These are phyloP conservation scores for Castanea sativa DNA, from an alignment of 306 rosid genomes.

Conservation along the genomic window DNA sequence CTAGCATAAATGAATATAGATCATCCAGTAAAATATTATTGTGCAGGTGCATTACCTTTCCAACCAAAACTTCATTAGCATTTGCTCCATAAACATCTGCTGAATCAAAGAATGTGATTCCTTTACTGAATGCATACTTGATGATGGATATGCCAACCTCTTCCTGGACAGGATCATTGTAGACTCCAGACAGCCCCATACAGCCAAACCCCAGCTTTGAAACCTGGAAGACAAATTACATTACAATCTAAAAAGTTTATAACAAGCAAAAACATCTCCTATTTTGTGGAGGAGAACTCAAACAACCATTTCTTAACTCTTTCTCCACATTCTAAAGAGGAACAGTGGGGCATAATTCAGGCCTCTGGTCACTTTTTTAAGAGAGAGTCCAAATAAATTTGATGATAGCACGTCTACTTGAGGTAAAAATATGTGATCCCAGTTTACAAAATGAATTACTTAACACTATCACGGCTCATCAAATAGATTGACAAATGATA, in stretches of 20 bases:
- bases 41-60: slow-evolving; percentile 46
- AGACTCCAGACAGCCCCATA: slow-evolving; percentile 52
- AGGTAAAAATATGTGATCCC: background rate
- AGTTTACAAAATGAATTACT: background rate
- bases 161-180: slow-evolving; percentile 52
- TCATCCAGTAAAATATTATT: background rate
- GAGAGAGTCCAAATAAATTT: background rate
- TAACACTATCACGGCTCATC: background rate
- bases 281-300: background rate
- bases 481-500: background rate
- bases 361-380: background rate
- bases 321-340: background rate
- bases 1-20: background rate
- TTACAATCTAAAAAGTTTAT: background rate
- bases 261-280: background rate
- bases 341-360: background rate
- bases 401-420: background rate
- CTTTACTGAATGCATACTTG: slow-evolving; percentile 55
- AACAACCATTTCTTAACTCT: background rate
- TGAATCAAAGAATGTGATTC: slow-evolving; percentile 74
- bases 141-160: slow-evolving; percentile 52
- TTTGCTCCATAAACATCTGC: slow-evolving; percentile 55
- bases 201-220: slow-evolving; percentile 80
- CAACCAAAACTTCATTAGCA: slow-evolving; percentile 62
- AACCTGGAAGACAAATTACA: slow-evolving; percentile 37